Base-by-base conservation (phyloP, 306 rosid genomes). In the Dalbergia cultrata region DNA sequence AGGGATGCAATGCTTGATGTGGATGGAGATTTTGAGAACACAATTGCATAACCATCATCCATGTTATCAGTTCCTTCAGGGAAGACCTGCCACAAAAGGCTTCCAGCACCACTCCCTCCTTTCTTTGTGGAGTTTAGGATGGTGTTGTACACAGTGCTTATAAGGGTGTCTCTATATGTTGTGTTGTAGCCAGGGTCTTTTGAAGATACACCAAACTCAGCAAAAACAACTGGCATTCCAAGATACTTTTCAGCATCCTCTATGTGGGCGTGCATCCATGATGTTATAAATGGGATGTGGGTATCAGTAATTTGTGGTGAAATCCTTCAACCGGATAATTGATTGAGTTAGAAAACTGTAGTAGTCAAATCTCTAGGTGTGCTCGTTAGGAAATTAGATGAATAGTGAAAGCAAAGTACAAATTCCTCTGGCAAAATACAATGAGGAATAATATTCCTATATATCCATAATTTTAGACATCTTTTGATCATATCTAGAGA, bases 191-290 rank as follows among this genome's bases (percentile, higher is more conserved):
- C 97, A 2, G 94, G 82, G 82, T 95, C 99, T 34, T 86, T 89
- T 17, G 97, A 26, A 13, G 98, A 95, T 7, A 93, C 92, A 49
- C 99, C 98, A 11, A 93, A 95, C 81, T 95, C 99, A 1, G 90
- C 81, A 68, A 92, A 93, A 60, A 93, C 7, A 59, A 95, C 94
- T 0, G 97, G 99, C 99, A 93, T 95, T 59, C 88, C 91, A 0
- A 93, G 98, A 76, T 86, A 43, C 67, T 86, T 87, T 62, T 95
- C 99, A 6, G 98, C 94, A 81, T 95, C 99, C 35, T 95, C 94
- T 60, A 95, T 90, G 85, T 95, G 99, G 45, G 98, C 87, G 72
- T 95, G 87, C 90, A 92, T 93, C 98, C 99, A 95, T 39, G 96
- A 86, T 81, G 86, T 86, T 64, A 95, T 81, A 74, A 95, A 95